Evolutionary conservation across 495 filamentous ascomycete genomes (phyloP).

Genomic region (Podospora bellae-mahoneyi): DNA sequence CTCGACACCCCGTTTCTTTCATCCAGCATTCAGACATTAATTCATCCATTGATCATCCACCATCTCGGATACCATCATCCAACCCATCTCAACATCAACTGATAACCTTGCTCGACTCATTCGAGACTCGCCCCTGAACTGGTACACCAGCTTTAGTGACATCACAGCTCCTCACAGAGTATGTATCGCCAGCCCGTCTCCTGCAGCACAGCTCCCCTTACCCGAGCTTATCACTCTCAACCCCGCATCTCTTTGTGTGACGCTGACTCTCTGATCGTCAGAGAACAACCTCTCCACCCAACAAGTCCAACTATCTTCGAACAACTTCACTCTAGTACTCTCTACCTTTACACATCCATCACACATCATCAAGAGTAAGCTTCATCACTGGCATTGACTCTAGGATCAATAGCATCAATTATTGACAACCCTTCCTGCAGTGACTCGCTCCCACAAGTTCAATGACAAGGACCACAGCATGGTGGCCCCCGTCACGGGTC

Average conservation of each 20-base stretch:
- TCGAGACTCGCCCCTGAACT: background rate
- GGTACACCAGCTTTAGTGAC: slow-evolving; percentile 8
- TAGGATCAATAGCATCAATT: slow-evolving; percentile 24
- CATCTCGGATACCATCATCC: slow-evolving; percentile 5
- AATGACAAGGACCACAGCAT: slow-evolving; percentile 82
- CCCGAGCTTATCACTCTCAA: slow-evolving; percentile 4
- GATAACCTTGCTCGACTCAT: background rate
- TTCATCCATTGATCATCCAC: slow-evolving; percentile 4
- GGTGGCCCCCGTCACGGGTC: slow-evolving; percentile 59
- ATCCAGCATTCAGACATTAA: slow-evolving; percentile 6
- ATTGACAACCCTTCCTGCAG: slow-evolving; percentile 40
- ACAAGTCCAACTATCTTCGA: background rate
- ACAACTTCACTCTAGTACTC: slow-evolving; percentile 3
- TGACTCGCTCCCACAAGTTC: slow-evolving; percentile 93
- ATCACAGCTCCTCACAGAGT: slow-evolving; percentile 9
- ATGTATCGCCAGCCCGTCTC: background rate
- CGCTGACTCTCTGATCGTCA: background rate
- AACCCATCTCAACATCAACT: slow-evolving; percentile 1
- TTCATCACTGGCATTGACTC: background rate
- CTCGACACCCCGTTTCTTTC: slow-evolving; percentile 4
- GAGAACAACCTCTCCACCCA: background rate
- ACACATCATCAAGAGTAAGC: slow-evolving; percentile 33
- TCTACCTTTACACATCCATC: slow-evolving; percentile 1
- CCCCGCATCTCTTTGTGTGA: slow-evolving; percentile 17
- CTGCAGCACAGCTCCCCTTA: background rate